Base-by-base conservation (phyloP, 2,329 filamentous ascomycete species). In the Cyclaneusma minus region DNA sequence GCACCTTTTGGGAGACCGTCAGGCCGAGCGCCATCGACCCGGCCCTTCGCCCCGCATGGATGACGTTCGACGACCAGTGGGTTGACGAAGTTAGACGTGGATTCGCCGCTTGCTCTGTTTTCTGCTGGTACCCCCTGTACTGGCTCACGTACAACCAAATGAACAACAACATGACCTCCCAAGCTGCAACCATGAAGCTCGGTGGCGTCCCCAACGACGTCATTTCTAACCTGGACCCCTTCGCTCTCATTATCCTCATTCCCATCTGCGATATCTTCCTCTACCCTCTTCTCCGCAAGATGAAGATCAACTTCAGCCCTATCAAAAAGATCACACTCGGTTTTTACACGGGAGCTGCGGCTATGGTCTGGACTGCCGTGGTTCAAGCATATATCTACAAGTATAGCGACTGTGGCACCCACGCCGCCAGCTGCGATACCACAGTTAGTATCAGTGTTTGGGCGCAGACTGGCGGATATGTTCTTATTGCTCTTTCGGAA, bases 31-130 rank as follows among this genome's bases (percentile, higher is more conserved):
- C 58, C 18, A 58, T 81, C 5, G 53, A 62, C 7, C 53, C 61
- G 19, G 49, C 48, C 2, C 46, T 59, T 35, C 70, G 71, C 29
- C 78, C 78, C 0, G 21, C 29, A 0, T 85, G 77, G 77, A 84
- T 85, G 74, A 78, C 72, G 0, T 84, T 83, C 39, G 79, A 87
- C 35, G 81, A 87, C 38, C 68, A 68, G 27, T 87, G 79, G 78
- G 79, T 87, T 17, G 78, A 83, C 44, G 76, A 85, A 45, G 70
- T 84, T 25, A 61, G 62, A 27, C 73, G 78, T 50, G 78, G 76
- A 34, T 56, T 79, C 30, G 59, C 64, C 39, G 74, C 75, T 30
- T 80, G 74, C 56, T 60, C 66, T 36, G 76, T 82, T 17, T 85
- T 80, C 50, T 41, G 56, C 18, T 80, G 74, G 58, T 62, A 71